Base-by-base conservation (phyloP, 306 rosid genomes). In the Neltuma alba region DNA sequence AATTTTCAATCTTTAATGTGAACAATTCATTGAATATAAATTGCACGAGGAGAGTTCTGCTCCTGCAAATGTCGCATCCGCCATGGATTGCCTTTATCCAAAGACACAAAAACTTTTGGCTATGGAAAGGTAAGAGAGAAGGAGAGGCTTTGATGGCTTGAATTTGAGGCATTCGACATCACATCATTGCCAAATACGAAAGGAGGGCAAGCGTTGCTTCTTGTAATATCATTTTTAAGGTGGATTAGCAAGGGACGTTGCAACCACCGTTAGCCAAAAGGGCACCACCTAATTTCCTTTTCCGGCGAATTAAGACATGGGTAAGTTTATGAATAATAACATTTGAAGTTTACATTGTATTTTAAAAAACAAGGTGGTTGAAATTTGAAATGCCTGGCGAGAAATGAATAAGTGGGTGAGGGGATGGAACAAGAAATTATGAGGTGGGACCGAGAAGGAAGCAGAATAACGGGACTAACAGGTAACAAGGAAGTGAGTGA, bases 201-300 rank as follows among this genome's bases (percentile, higher is more conserved):
- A 63, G 89, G 89, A 71, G 0, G 2, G 0, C 3, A 15, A 44
- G 20, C 12, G 70, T 65, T 47, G 76, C 77, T 58, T 31, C 21
- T 21, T 58, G 13, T 1, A 34, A 42, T 76, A 65, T 72, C 52
- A 70, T 72, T 77, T 67, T 77, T 76, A 58, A 86, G 89, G 87
- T 80, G 76, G 70, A 77, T 74, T 86, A 76, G 72, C 41, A 1
- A 76, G 78, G 74, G 90, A 87, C 85, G 72, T 82, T 76, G 77
- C 82, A 87, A 80, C 90, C 72, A 82, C 80, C 86, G 33, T 76
- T 79, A 48, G 76, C 63, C 67, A 50, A 41, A 84, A 36, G 25
- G n/a, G 69, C 64, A 73, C 81, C 55, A 80, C 79, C 83, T 36
- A 71, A 82, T 64, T 65, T 44, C 62, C 40, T 36, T 70, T 36